These are phyloP conservation scores for Arbutus unedo DNA, from an alignment of 148 eudicot species.

Conservation along the genomic window DNA sequence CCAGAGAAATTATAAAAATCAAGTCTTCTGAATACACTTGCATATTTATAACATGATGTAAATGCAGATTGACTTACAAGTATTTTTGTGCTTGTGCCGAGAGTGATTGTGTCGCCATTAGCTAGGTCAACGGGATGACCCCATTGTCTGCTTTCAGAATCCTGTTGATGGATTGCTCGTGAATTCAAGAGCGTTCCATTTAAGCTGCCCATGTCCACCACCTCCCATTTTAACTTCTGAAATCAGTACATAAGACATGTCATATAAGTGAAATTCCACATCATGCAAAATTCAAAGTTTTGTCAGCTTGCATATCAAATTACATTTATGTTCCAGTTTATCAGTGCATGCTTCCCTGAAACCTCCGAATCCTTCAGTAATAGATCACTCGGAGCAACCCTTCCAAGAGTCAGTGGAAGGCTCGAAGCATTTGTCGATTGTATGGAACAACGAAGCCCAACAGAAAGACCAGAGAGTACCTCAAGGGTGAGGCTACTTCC, in stretches of 20 bases:
- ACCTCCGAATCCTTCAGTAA: constrained; percentile 81
- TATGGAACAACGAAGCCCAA: constrained; percentile 55
- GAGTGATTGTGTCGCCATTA: constrained; percentile 76
- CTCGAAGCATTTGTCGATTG: constrained; percentile 58
- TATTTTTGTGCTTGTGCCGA: constrained; percentile 83
- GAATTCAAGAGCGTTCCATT: constrained; percentile 89
- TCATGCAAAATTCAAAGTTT: constrained; percentile 13
- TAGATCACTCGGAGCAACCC: constrained; percentile 80
- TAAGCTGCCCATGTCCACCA: constrained; percentile 96
- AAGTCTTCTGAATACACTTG: neutral
- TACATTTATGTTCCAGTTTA: constrained; percentile 84
- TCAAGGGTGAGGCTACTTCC: constrained; percentile 79
- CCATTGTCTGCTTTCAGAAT: constrained; percentile 83
- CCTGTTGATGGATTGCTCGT: constrained; percentile 57
- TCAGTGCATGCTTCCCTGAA: constrained; percentile 95
- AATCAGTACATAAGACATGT: constrained; percentile 16
- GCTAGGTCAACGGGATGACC: constrained; percentile 79
- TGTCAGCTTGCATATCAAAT: constrained; percentile 13
- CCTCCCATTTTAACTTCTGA: constrained; percentile 92
- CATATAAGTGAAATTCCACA: neutral
- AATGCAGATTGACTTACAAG: constrained; percentile 37
- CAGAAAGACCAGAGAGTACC: constrained; percentile 80
- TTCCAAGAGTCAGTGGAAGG: constrained; percentile 92
- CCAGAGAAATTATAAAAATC: neutral
- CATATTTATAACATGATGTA: neutral